Evolutionary conservation across 1,139 yeast genomes (phyloP), one percentile per base, ranked within the genome.

Genomic region (Diutina rugosa): DNA sequence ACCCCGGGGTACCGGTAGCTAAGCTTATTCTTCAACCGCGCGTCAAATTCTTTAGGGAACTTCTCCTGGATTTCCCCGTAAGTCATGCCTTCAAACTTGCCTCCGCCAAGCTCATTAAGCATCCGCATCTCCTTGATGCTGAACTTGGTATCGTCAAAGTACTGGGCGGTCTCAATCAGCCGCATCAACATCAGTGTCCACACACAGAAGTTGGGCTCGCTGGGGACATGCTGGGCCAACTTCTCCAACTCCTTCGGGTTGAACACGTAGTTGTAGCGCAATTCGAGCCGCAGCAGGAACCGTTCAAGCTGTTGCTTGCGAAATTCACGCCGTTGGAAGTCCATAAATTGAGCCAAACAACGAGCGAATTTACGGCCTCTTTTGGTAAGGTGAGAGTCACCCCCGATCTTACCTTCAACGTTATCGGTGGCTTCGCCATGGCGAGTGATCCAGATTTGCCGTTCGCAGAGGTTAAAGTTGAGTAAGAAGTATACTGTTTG

Each of bases 381-480:
- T 59, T 80, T 77, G 0, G 98, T 93, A 56, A 93, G 73, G 38
- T 76, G 76, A 0, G 97, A 85, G 67, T 93, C 95, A 28, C 98
- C 97, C n/a, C 99, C 98, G 61, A 93, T 88, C 59, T 82, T 78
- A 9, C 98, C 98, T 56, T 75, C 69, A 38, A 89, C 84, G 67
- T 91, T 93, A 67, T 90, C 97, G 53, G 79, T 79, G 61, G 91
- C 83, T 69, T 93, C 98, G 56, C 98, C 99, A 66, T 91, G 97
- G 60, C 98, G 80, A 1, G 97, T 85, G 61, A 93, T 87, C 95
- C 97, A 93, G 56, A 93, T 90, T 68, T 90, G 96, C 59, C 98
- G 80, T 67, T 90, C 96, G 58, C 89, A 82, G 51, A 93, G 76
- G 66, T 93, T 93, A 78, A 93, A 91, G 68, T 93, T 93, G 61